These are phyloP conservation scores for Monosporascus ibericus DNA, from an alignment of 2,329 filamentous ascomycete species.

Conservation along the genomic window DNA sequence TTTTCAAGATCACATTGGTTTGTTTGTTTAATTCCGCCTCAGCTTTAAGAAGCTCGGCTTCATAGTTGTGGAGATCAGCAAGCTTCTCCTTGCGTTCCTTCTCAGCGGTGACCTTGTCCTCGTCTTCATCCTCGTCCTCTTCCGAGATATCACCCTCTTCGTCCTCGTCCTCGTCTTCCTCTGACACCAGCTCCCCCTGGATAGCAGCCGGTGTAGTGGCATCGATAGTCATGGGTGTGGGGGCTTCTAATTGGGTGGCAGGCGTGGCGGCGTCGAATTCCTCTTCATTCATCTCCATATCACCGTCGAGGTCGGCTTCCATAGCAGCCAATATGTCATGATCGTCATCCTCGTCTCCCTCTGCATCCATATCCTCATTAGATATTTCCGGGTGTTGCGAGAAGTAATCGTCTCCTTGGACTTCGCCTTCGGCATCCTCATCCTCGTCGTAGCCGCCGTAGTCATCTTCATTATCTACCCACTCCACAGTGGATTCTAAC, in stretches of 20 bases:
- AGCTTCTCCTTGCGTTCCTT: conserved; percentile 52
- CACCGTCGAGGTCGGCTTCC: conserved; percentile 24
- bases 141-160: conserved; percentile 40
- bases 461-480: conserved; percentile 50
- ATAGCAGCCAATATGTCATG: conserved; percentile 31
- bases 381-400: conserved; percentile 42
- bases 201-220: conserved; percentile 37
- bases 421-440: conserved; percentile 42
- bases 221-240: conserved; percentile 40
- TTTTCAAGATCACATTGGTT: conserved; percentile 42
- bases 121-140: conserved; percentile 46
- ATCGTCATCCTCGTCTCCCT: conserved; percentile 35
- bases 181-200: conserved; percentile 39
- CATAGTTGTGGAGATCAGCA: conserved; percentile 39
- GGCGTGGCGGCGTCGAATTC: conserved; percentile 33
- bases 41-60: conserved; percentile 37
- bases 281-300: conserved; percentile 24
- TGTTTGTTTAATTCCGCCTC: conserved; percentile 38
- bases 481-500: conserved; percentile 55
- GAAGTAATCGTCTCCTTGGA: conserved; percentile 49
- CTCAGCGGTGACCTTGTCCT: conserved; percentile 45
- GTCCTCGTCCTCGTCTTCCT: conserved; percentile 37
- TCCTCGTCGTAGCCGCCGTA: conserved; percentile 32
- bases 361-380: conserved; percentile 48
- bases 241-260: conserved; percentile 34